Conservation (phyloP, 169 alveolate genomes). For the Theileria orientalis region DNA sequence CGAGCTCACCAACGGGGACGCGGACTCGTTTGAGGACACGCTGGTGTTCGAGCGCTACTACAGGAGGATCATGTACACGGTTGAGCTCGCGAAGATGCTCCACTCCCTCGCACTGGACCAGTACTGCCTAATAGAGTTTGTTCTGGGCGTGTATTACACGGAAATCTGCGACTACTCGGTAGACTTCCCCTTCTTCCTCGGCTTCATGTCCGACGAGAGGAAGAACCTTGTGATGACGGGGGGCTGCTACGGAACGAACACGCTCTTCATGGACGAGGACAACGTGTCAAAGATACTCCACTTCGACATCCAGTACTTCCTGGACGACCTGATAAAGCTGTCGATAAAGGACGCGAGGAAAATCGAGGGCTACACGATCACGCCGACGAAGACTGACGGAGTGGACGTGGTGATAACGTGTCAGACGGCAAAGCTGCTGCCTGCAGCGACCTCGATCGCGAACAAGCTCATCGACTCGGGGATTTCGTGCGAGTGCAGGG, state of each 20-base stretch:
- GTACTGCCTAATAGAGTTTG: constrained; percentile 32
- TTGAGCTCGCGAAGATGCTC: constrained; percentile 25
- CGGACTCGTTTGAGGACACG: neutral
- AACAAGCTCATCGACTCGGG: constrained; percentile 57
- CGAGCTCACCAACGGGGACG: neutral
- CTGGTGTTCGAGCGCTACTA: constrained; percentile 27
- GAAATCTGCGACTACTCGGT: constrained; percentile 27
- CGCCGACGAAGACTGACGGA: neutral
- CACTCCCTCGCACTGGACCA: neutral
- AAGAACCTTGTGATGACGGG: constrained; percentile 34
- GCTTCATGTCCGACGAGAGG: constrained; percentile 14
- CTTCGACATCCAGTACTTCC: constrained; percentile 16
- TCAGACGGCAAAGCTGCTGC: constrained; percentile 35
- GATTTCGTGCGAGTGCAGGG: constrained; percentile 58
- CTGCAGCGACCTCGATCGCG: constrained; percentile 46
- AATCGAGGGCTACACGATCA: constrained; percentile 7
- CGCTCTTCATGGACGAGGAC: neutral
- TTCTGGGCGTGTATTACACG: constrained; percentile 11
- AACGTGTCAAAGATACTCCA: constrained; percentile 15
- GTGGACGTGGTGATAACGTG: constrained; percentile 59
- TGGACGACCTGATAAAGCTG: constrained; percentile 16
- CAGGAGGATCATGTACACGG: constrained; percentile 28
- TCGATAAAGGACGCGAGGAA: neutral
- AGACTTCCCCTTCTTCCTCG: constrained; percentile 40
- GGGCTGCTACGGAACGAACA: constrained; percentile 29